Conservation (phyloP, 768 basidiomycete genomes). For the Lanmaoa pseudosensibilis region DNA sequence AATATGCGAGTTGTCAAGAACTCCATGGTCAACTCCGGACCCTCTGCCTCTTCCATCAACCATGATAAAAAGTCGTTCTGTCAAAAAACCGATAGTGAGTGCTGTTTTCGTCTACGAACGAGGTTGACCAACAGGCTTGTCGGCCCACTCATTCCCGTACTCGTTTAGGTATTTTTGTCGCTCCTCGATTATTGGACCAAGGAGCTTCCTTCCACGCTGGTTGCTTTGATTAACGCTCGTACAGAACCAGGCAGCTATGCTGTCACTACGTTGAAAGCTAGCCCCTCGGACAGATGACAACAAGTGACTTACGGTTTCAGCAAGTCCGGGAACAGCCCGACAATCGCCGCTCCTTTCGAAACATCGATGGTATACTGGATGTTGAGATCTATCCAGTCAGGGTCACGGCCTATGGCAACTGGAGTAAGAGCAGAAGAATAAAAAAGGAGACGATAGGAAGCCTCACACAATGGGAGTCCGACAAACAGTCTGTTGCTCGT, state of each 20-base stretch:
- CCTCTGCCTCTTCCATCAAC: conserved; percentile 28
- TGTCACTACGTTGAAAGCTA: not conserved
- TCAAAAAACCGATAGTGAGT: not conserved
- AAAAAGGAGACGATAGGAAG: not conserved
- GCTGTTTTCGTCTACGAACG: not conserved
- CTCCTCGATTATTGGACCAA: conserved; percentile 34
- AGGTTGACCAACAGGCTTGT: conserved; percentile 30
- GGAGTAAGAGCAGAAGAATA: not conserved
- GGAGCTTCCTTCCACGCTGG: conserved; percentile 7
- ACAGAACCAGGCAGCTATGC: conserved; percentile 7
- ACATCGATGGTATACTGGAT: conserved; percentile 33
- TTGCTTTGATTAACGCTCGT: conserved; percentile 2
- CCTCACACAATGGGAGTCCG: conserved; percentile 46
- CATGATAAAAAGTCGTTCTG: conserved; percentile 36
- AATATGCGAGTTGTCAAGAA: conserved; percentile 21
- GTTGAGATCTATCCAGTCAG: conserved; percentile 35
- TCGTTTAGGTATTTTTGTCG: conserved; percentile 23
- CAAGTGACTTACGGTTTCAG: not conserved
- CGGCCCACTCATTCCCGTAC: conserved; percentile 26
- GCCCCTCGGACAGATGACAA: not conserved
- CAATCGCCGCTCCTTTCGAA: conserved; percentile 11
- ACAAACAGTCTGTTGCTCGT: conserved; percentile 48
- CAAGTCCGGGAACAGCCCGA: conserved; percentile 32
- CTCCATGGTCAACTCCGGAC: conserved; percentile 12
- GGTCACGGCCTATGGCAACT: conserved; percentile 38